Percentiles rank a stretch among this genome's conserved stretches.
Conservation (phyloP, 805 yeast genomes). For the Saccharomycopsis olivae region DNA sequence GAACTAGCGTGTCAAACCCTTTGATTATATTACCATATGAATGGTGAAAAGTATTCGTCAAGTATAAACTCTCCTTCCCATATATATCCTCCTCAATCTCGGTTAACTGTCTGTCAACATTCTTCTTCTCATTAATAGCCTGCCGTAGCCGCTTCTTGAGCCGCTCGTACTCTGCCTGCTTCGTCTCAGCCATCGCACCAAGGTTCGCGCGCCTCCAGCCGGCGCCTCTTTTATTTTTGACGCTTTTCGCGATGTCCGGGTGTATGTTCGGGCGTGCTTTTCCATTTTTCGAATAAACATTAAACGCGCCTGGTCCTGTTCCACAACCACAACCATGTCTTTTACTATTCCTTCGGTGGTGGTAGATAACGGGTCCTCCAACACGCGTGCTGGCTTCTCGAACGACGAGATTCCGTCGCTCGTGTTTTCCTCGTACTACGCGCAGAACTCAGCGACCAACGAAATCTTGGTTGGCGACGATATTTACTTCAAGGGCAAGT, state of each 20-base stretch:
- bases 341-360: conserved; percentile 45
- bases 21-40: conserved; percentile 66
- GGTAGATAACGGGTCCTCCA: conserved; percentile 55
- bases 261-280: too few species aligned
- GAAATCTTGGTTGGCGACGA: conserved; percentile 36
- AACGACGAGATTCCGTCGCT: conserved; percentile 52
- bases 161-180: conserved; percentile 43
- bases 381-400: conserved; percentile 63
- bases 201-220: too few species aligned
- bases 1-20: conserved; percentile 78
- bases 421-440: conserved; percentile 47
- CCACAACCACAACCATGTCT: too few species aligned
- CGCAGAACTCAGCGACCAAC: conserved; percentile 26
- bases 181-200: not conserved
- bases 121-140: conserved; percentile 48
- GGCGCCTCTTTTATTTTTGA: too few species aligned
- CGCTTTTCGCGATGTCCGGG: too few species aligned
- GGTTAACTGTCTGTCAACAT: conserved; percentile 52
- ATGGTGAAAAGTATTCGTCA: conserved; percentile 44
- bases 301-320: too few species aligned
- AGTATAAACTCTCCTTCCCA: conserved; percentile 67
- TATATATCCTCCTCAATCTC: conserved; percentile 68
- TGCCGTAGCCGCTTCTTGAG: conserved; percentile 57
- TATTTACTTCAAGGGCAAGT: conserved; percentile 25
- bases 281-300: too few species aligned